Evolutionary conservation across 306 rosid genomes (phyloP).

Genomic region (Cicer pinnatifidum): DNA sequence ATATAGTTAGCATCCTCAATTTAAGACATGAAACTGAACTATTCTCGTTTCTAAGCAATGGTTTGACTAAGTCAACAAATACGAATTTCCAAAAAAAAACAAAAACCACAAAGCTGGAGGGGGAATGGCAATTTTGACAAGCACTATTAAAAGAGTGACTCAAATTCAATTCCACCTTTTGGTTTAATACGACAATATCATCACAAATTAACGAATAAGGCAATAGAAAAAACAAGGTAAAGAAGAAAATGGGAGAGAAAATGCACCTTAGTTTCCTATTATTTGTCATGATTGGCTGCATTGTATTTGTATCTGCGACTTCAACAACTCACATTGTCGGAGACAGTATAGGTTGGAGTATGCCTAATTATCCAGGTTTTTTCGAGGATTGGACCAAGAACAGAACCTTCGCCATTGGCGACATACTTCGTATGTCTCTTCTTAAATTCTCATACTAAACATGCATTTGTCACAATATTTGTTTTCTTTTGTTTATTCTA

Average conservation of each 20-base stretch:
- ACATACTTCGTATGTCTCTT: constrained; percentile 57
- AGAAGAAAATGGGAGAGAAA: constrained; percentile 47
- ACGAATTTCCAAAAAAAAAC: background rate
- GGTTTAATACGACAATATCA: constrained; percentile 37
- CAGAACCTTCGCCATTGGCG: constrained; percentile 64
- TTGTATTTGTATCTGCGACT: constrained; percentile 42
- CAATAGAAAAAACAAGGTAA: background rate
- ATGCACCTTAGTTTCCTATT: constrained; percentile 42
- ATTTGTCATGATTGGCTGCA: constrained; percentile 40
- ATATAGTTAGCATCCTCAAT: constrained; percentile 2
- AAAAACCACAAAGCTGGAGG: constrained; percentile 15
- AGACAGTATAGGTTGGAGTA: constrained; percentile 66
- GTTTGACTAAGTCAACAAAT: constrained; percentile 48
- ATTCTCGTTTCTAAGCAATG: constrained; percentile 20
- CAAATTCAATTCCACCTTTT: constrained; percentile 15
- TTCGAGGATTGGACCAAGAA: constrained; percentile 63
- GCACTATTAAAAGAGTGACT: constrained; percentile 10
- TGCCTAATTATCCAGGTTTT: constrained; percentile 47
- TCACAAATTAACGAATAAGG: constrained; percentile 11
- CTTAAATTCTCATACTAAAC: background rate
- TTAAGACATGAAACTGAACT: background rate
- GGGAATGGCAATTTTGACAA: background rate
- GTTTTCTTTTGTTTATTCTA: too few relatives aligned
- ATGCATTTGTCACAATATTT: background rate
- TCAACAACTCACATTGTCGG: constrained; percentile 68